These are phyloP conservation scores for Thozetella sp. DNA, from an alignment of 495 filamentous ascomycete genomes.

Conservation along the genomic window DNA sequence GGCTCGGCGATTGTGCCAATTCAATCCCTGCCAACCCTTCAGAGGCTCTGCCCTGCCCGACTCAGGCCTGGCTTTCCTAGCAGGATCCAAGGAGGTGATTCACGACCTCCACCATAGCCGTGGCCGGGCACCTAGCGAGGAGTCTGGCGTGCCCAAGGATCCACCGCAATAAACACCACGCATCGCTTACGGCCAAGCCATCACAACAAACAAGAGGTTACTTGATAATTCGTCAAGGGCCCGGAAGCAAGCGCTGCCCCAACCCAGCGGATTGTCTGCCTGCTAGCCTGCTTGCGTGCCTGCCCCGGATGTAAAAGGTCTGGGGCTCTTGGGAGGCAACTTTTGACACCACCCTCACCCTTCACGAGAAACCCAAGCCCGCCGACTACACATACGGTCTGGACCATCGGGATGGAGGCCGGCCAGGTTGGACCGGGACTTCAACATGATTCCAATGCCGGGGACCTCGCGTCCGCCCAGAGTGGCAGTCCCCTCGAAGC, in stretches of 20 bases:
- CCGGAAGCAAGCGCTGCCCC: too few species aligned
- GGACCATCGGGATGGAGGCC: constrained; percentile 24
- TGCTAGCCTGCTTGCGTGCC: constrained; percentile 1
- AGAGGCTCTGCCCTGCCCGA: background rate
- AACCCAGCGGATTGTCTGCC: too few species aligned
- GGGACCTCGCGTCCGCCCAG: background rate
- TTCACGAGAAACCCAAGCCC: background rate
- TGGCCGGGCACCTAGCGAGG: background rate
- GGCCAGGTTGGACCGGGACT: constrained; percentile 15
- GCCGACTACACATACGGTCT: constrained; percentile 3
- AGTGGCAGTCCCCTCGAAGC: background rate
- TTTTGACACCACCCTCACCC: background rate
- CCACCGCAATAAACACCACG: background rate
- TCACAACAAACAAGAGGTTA: too few species aligned
- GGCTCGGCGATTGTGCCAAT: constrained; percentile 1
- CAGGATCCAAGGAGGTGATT: background rate
- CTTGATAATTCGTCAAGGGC: too few species aligned
- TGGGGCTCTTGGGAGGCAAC: constrained; percentile 1
- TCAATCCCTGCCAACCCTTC: background rate
- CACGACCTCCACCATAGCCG: background rate
- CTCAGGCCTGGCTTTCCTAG: background rate
- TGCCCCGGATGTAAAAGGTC: constrained; percentile 1
- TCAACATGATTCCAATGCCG: constrained; percentile 8
- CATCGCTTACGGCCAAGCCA: background rate
- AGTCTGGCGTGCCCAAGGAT: background rate